Evolutionary conservation across 768 basidiomycete species (phyloP).

Genomic region (Boletellus ananiceps): DNA sequence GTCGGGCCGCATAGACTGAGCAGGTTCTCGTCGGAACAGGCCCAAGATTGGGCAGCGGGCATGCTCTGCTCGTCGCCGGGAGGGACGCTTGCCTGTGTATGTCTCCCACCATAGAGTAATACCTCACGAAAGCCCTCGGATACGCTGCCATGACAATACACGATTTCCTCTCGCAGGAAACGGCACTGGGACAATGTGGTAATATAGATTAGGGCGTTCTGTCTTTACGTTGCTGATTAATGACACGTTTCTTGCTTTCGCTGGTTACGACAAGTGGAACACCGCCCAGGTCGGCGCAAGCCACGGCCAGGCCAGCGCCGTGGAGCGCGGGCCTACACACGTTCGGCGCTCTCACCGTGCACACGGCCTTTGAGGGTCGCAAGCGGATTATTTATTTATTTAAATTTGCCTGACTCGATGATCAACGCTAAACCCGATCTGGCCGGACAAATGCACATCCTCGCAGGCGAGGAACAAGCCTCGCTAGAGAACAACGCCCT

Average conservation of each 20-base stretch:
- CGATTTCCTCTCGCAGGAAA: neutral
- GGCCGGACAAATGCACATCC: too few species aligned
- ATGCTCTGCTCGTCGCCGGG: neutral
- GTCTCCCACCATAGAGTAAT: neutral
- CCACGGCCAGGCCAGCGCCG: too few species aligned
- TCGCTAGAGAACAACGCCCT: neutral
- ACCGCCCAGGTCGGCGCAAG: too few species aligned
- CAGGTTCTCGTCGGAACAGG: slow-evolving; percentile 6
- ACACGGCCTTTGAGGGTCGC: too few species aligned
- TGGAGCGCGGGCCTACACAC: too few species aligned
- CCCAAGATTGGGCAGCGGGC: neutral
- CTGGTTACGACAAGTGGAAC: too few species aligned
- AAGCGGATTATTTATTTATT: too few species aligned
- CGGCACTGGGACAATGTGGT: neutral
- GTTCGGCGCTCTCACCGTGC: too few species aligned
- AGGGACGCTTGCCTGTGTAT: neutral
- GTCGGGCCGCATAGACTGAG: slow-evolving; percentile 1
- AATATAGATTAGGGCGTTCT: neutral
- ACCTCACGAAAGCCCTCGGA: slow-evolving; percentile 7
- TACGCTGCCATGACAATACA: slow-evolving; percentile 3
- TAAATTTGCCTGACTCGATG: too few species aligned
- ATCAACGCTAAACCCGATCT: too few species aligned
- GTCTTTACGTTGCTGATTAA: slow-evolving; percentile 5
- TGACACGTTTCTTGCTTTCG: neutral
- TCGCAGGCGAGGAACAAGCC: too few species aligned